These are phyloP conservation scores for Aegilops speltoides DNA, from an alignment of 176 grass and related monocot genomes.

Conservation along the genomic window DNA sequence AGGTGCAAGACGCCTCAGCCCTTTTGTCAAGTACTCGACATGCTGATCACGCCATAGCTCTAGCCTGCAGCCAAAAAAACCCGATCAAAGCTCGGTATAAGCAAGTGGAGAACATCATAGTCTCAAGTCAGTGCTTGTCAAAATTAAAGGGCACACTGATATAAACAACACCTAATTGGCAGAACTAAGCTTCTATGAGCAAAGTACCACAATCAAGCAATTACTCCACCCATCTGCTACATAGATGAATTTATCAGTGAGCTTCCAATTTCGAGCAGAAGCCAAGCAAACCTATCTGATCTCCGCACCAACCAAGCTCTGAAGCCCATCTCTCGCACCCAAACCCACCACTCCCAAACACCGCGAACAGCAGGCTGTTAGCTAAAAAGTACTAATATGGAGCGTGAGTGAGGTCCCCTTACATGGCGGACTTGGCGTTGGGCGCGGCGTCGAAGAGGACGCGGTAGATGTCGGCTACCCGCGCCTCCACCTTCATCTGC, in stretches of 20 bases:
- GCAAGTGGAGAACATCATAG: neutral
- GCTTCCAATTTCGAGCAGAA: neutral
- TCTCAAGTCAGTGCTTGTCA: neutral
- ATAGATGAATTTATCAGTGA: neutral
- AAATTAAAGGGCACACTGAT: neutral
- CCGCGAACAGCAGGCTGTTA: neutral
- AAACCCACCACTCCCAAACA: slow-evolving; percentile 15
- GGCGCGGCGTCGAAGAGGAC: slow-evolving; percentile 46
- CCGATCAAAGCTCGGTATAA: neutral
- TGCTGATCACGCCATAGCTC: slow-evolving; percentile 81
- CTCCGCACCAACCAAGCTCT: neutral
- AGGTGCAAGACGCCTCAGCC: slow-evolving; percentile 57
- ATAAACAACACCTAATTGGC: neutral
- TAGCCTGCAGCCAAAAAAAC: slow-evolving; percentile 46
- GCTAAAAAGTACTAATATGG: neutral
- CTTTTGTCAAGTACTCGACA: slow-evolving; percentile 62
- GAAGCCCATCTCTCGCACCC: neutral
- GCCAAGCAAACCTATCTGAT: neutral
- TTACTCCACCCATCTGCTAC: neutral
- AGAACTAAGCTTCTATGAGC: neutral
- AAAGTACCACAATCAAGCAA: neutral
- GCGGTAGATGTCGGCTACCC: slow-evolving; percentile 70
- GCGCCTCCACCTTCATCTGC: slow-evolving; percentile 73
- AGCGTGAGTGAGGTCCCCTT: slow-evolving; percentile 11
- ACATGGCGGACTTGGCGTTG: slow-evolving; percentile 59